Evolutionary conservation across 441 rosid genomes (phyloP), one percentile per base, ranked within the genome.

Genomic region (Populus tomentosa): DNA sequence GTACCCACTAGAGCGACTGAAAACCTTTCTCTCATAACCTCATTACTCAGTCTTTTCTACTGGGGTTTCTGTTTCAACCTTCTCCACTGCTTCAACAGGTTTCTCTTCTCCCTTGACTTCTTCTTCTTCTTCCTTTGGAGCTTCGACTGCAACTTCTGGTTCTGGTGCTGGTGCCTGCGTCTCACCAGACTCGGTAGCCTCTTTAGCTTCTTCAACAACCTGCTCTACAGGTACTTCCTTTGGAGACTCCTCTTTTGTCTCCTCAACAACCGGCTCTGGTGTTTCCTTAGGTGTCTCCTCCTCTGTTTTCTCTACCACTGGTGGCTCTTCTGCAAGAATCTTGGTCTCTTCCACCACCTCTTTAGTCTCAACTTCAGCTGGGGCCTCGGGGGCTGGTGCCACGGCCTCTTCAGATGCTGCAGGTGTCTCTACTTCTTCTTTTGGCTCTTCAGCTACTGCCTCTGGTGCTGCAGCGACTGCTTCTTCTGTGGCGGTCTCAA

Each of bases 1-100:
- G 35, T 10, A 76, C 62, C 33, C 40, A 35, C 46, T 13, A 36
- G 18, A 65, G 33, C 30, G 61, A 32, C 67, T 50, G 0, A 21
- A 70, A 4, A 66, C 53, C 21, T 24, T 21, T 11, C 2, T 13
- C 64, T 20, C 56, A 46, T 36, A 2, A 9, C 16, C n/a, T 70
- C 50, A 6, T 84, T 66, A 82, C 83, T 79, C 85, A 0, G 85
- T 62, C 69, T 80, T 81, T 80, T 81, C 84, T 18, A 73, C 77
- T 30, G 76, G 38, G n/a, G 73, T 80, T 73, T 73, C 86, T 32
- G 53, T 38, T 73, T 70, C 85, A 9, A 16, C 77, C n/a, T 79
- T 72, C 26, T 69, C 76, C 74, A 78, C 72, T 24, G 75, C 78
- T 67, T 71, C 80, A 66, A 59, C 79, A 30, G 61, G 65, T 70